Evolutionary conservation across 2,329 filamentous ascomycete species (phyloP), one percentile per base, ranked within the genome.

Genomic region (Lithohypha guttulata): DNA sequence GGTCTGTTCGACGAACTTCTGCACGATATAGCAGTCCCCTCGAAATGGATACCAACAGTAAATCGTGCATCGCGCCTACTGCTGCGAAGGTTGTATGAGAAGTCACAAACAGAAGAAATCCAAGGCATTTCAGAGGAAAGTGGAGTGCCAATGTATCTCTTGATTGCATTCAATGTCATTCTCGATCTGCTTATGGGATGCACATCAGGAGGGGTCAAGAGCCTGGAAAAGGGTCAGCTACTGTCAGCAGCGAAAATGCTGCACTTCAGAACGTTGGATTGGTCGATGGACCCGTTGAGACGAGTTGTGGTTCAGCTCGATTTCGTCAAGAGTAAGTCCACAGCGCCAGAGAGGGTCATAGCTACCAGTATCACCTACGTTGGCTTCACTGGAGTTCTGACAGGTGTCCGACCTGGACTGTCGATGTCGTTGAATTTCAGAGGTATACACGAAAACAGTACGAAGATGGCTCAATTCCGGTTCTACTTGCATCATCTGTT

Each of bases 101-200:
- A 55, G 0, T 75, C 80, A 48, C 74, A 81, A 53, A 77, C 69
- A 0, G 63, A 69, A 30, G 77, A 81, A 53, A 55, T 82, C n/a
- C 58, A 54, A 3, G 77, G 77, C 0, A 75, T 81, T 23, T 64
- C 67, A 18, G 53, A 59, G 18, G 62, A 56, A 2, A 66, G 65
- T 0, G 68, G 64, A 0, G 60, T 81, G 3, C 62, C 70, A 1
- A 60, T 80, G 53, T 74, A 77, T 47, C 56, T 80, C 1, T 60
- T 81, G 0, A 68, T 81, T 2, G 68, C 69, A 2, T 68, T 79
- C 48, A 81, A 81, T 48, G 71, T 74, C 2, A 56, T 80, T 2
- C 61, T 81, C 1, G 78, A 82, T 49, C 58, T 73, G 4, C 60
- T 81, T 23, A 69, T 81, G 57, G 77, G 77, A 2, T 81, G 78